These are phyloP conservation scores for Trichophaea hybrida DNA, from an alignment of 2,329 filamentous ascomycete species.

Conservation along the genomic window DNA sequence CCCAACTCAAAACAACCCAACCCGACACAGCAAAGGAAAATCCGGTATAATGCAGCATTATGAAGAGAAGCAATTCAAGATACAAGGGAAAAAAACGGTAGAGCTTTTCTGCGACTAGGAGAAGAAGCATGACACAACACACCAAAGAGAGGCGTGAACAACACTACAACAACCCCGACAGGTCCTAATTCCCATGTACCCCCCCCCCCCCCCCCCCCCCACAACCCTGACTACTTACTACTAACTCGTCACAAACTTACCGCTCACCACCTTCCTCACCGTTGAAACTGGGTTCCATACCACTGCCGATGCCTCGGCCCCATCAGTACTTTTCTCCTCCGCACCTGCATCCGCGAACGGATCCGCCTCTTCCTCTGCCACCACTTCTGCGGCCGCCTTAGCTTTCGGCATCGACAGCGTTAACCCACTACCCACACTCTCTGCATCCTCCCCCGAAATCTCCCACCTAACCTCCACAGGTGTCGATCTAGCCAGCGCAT, in stretches of 20 bases:
- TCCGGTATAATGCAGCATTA: background rate
- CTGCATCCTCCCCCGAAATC: slow-evolving; percentile 38
- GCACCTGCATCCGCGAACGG: slow-evolving; percentile 35
- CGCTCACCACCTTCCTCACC: slow-evolving; percentile 54
- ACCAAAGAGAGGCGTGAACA: slow-evolving; percentile 18
- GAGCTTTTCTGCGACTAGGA: slow-evolving; percentile 10
- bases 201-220: background rate
- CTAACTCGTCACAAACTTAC: slow-evolving; percentile 52
- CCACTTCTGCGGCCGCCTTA: slow-evolving; percentile 55
- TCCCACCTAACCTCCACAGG: slow-evolving; percentile 78
- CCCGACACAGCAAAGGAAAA: background rate
- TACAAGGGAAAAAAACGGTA: background rate
- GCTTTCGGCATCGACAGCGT: slow-evolving; percentile 47
- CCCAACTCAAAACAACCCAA: background rate
- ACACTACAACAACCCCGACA: slow-evolving; percentile 4
- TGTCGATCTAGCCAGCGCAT: slow-evolving; percentile 56
- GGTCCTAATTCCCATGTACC: background rate
- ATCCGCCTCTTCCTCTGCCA: slow-evolving; percentile 26
- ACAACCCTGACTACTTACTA: background rate
- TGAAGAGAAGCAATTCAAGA: background rate
- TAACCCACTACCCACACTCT: slow-evolving; percentile 46
- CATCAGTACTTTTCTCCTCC: slow-evolving; percentile 21
- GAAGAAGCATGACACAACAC: slow-evolving; percentile 11
- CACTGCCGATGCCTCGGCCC: slow-evolving; percentile 27
- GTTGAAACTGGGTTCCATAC: slow-evolving; percentile 54